A percentile compares a stretch with the other conserved stretches of the same genome.
Conservation (phyloP, 2,329 filamentous ascomycete genomes). For the Ophiostoma triangulosporum region DNA sequence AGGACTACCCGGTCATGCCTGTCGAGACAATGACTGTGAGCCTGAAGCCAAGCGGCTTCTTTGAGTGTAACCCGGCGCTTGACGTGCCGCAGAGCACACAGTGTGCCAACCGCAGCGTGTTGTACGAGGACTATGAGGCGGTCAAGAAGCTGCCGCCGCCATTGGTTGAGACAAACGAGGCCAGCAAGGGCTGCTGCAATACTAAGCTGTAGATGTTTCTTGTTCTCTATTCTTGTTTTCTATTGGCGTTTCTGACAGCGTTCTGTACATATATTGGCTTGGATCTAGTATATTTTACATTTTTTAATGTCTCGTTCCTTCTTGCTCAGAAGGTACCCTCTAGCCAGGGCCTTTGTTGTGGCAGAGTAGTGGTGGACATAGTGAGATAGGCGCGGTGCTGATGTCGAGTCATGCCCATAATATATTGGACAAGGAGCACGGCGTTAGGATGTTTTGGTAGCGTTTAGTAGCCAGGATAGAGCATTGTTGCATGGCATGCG, state of each 20-base stretch:
- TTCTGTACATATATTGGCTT: no score
- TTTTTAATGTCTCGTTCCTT: no score
- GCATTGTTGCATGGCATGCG: no score
- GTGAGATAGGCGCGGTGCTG: no score
- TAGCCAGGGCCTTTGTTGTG: no score
- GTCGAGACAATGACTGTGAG: slow-evolving; percentile 28
- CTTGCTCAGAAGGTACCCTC: no score
- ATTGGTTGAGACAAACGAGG: background rate
- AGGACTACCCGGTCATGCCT: slow-evolving; percentile 59
- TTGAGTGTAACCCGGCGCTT: slow-evolving; percentile 33
- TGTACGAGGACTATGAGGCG: slow-evolving; percentile 9
- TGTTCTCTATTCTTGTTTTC: background rate
- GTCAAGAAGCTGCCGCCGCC: background rate
- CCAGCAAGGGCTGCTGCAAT: background rate
- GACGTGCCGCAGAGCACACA: slow-evolving; percentile 32
- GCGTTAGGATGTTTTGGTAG: no score
- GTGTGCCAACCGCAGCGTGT: slow-evolving; percentile 22
- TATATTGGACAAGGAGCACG: no score
- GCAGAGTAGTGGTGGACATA: no score
- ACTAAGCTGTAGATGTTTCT: background rate
- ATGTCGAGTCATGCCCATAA: no score
- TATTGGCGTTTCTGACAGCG: background rate
- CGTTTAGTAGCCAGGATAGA: no score
- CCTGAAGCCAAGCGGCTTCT: slow-evolving; percentile 41
- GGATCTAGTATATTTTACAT: no score